Base-by-base conservation (phyloP, 306 rosid genomes). In the Fagus crenata region DNA sequence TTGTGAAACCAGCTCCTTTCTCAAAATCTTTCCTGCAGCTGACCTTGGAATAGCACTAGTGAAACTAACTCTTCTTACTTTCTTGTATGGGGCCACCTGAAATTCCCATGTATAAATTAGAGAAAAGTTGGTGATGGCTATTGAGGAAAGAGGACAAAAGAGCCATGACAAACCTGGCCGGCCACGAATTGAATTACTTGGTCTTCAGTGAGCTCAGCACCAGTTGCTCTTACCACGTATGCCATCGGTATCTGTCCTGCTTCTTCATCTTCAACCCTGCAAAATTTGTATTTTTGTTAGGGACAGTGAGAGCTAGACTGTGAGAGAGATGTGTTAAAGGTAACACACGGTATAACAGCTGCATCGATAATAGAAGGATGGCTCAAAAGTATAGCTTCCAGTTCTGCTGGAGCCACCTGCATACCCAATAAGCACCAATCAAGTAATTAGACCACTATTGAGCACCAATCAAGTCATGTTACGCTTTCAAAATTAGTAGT, bases 11-110 rank as follows among this genome's bases (percentile, higher is more conserved):
- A 94, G 90, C 70, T 94, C 91, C 88, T 94, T 94, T 76, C 98
- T 91, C 83, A 94, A 80, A 72, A 91, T 94, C 89, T 90, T 94
- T 82, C 98, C 96, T 46, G 98, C 94, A 70, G 86, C 84, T 51
- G 98, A 94, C 81, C 90, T 88, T 72, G 97, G 98, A 80, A 94
- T 89, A 41, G 84, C 70, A 61, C 81, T 78, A 46, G 86, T 85
- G 55, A 94, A 92, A 33, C 82, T 76, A 69, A 94, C 97, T 77
- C 77, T 86, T 86, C 97, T 86, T 59, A 92, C 80, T 84, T 93
- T 93, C 88, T 89, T 93, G 75, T 89, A 93, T 18, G 98, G 92
- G 7, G 98, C 98, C 80, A 93, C 98, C 98, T 93, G 90, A 69
- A 83, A 81, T 67, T 73, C 42, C 59, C 61, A 59, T 70, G 3